phyloP scores from a whole-genome alignment of 768 basidiomycete species.

The Pulveroboletus sp. region DNA sequence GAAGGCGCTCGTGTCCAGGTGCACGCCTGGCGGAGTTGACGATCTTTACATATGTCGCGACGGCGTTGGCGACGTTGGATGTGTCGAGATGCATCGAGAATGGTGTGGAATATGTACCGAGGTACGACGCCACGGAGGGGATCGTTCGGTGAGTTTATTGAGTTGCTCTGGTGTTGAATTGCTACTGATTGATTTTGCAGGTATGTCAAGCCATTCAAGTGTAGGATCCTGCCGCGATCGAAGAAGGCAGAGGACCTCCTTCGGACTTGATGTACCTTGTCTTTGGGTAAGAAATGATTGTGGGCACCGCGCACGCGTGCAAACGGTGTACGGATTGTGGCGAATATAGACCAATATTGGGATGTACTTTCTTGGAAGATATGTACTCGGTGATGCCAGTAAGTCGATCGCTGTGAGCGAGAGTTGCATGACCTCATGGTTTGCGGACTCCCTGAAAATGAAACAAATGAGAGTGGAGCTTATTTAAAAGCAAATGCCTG shows the following conservation, averaged over 20 bases:
- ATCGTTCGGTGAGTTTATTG: not conserved
- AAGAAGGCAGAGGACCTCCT: conserved; percentile 5
- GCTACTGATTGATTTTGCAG: not conserved
- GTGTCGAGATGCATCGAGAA: conserved; percentile 2
- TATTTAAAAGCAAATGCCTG: too few species aligned
- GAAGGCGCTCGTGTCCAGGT: conserved; percentile 11
- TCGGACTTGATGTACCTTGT: not conserved
- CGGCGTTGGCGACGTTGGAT: conserved; percentile 9
- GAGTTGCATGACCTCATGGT: too few species aligned
- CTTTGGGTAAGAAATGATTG: not conserved
- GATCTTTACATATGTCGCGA: conserved; percentile 3
- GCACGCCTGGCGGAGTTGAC: conserved; percentile 2
- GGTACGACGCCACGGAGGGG: conserved; percentile 1
- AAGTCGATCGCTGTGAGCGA: too few species aligned
- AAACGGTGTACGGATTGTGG: too few species aligned
- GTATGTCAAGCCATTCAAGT: conserved; percentile 11
- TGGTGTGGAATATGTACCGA: conserved; percentile 1
- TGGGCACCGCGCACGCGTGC: too few species aligned
- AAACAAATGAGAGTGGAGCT: too few species aligned
- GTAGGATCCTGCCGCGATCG: conserved; percentile 3
- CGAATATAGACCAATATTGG: too few species aligned
- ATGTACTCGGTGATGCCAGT: too few species aligned
- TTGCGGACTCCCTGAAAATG: too few species aligned
- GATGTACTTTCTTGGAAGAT: too few species aligned
- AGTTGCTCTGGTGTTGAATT: not conserved